Evolutionary conservation across 2,329 filamentous ascomycete species (phyloP).

Genomic region (Cordyceps javanica): DNA sequence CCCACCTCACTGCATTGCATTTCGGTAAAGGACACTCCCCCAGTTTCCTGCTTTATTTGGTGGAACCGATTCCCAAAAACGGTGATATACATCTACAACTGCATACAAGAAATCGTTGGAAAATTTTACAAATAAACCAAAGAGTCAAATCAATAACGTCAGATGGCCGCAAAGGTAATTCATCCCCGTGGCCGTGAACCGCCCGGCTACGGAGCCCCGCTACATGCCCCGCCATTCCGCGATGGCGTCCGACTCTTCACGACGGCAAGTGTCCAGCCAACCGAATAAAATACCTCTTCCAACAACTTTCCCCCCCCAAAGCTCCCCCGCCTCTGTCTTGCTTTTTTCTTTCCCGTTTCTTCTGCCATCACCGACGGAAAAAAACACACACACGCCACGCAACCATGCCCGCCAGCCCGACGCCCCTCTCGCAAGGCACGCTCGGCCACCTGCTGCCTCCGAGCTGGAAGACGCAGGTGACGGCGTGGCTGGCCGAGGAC

Average conservation of each 20-base stretch:
- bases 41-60: too few species aligned
- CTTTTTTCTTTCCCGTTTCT: not conserved
- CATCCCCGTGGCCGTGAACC: not conserved
- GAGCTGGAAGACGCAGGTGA: conserved; percentile 75
- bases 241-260: not conserved
- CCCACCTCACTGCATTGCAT: too few species aligned
- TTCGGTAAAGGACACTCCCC: too few species aligned
- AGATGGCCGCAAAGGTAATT: not conserved
- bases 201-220: not conserved
- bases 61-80: too few species aligned
- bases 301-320: not conserved
- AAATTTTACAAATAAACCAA: not conserved
- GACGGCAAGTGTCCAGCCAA: not conserved
- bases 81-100: too few species aligned
- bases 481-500: conserved; percentile 89
- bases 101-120: not conserved
- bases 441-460: conserved; percentile 70
- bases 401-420: not conserved
- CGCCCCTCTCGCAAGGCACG: conserved; percentile 30
- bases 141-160: not conserved
- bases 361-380: not conserved
- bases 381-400: too few species aligned
- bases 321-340: not conserved
- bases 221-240: conserved; percentile 2
- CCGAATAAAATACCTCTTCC: not conserved